Evolutionary conservation across 2,329 filamentous ascomycete species (phyloP).

Genomic region (Byssothecium circinans): DNA sequence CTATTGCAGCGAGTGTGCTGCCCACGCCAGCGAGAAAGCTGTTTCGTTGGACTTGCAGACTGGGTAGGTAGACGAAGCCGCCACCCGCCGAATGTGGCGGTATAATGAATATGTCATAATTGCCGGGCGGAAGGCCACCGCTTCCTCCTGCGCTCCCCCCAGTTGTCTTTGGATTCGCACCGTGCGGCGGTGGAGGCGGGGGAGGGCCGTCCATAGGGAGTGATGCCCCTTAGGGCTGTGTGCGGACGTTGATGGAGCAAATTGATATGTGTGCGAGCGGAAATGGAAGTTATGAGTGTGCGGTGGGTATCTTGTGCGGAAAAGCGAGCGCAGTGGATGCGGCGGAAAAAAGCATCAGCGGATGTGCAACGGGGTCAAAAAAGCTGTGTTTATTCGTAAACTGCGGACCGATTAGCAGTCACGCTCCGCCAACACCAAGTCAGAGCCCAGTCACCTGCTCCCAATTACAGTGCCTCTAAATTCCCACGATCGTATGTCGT

Average conservation of each 20-base stretch:
- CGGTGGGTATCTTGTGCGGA: constrained; percentile 3
- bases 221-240: constrained; percentile 28
- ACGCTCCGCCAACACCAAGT: no score
- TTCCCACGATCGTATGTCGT: no score
- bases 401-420: not conserved
- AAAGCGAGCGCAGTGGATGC: constrained; percentile 18
- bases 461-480: no score
- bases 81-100: constrained; percentile 86
- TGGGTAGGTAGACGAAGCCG: constrained; percentile 93
- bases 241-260: constrained; percentile 15
- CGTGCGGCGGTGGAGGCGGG: constrained; percentile 85
- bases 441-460: no score
- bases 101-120: constrained; percentile 97
- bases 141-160: constrained; percentile 30
- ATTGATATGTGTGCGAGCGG: constrained; percentile 9
- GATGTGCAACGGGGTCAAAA: constrained; percentile 17
- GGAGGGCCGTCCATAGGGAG: constrained; percentile 56
- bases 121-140: constrained; percentile 76
- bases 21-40: constrained; percentile 88
- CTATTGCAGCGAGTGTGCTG: constrained; percentile 71
- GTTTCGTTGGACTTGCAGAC: constrained; percentile 80
- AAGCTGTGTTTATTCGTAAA: not conserved
- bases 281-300: constrained; percentile 12
- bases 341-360: constrained; percentile 31
- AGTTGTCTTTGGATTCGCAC: constrained; percentile 69